Conservation (phyloP, 768 basidiomycete species). For the Boletus coccyginus region DNA sequence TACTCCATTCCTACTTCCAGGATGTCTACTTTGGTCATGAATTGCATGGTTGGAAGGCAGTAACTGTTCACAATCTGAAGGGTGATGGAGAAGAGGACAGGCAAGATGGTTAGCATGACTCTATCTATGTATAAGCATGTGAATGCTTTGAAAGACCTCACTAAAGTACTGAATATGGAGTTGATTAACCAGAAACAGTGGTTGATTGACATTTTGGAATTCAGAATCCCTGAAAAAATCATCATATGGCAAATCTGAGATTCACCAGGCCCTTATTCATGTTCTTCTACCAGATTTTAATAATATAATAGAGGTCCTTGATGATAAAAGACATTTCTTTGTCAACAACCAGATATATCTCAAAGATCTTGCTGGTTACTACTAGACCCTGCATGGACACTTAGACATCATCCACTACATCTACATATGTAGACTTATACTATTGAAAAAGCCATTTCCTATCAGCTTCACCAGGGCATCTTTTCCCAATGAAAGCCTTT, state of each 20-base stretch:
- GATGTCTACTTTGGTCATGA: conserved; percentile 14
- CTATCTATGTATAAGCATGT: background rate
- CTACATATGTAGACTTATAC: conserved; percentile 10
- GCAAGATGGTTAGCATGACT: too few species aligned
- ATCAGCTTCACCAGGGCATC: conserved; percentile 8
- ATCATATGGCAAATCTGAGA: background rate
- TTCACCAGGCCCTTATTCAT: background rate
- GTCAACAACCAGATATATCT: background rate
- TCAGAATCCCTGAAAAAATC: background rate
- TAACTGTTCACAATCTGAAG: background rate
- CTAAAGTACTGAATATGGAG: background rate
- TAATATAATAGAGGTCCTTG: rapidly evolving
- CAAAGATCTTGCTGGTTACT: conserved; percentile 3
- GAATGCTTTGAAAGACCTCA: background rate
- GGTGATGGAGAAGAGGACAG: background rate
- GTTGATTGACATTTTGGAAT: background rate
- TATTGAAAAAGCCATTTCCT: conserved; percentile 1
- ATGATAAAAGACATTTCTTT: background rate
- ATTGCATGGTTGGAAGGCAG: conserved; percentile 7
- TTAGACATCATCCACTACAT: background rate
- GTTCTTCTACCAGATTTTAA: background rate
- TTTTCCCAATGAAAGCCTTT: background rate
- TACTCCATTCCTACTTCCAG: background rate
- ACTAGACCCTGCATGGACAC: background rate
- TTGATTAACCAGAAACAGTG: background rate